Conservation (phyloP, 1,284 basidiomycete genomes). For the Mycena sp. region DNA sequence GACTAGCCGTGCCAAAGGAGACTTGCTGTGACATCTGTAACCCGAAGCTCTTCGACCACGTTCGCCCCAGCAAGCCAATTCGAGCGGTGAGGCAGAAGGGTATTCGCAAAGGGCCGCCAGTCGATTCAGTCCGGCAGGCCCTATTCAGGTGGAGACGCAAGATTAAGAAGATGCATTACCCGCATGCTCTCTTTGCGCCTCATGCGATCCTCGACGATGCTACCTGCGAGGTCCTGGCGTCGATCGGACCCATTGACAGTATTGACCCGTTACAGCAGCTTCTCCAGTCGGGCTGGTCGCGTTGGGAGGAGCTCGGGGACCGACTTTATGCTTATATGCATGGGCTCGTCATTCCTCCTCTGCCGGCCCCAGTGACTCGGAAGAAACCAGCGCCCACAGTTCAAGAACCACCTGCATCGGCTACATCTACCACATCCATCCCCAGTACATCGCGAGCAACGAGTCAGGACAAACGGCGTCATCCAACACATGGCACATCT, state of each 20-base stretch:
- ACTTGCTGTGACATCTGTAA: background rate
- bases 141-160: background rate
- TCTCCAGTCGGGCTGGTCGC: slow-evolving; percentile 2
- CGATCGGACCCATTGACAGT: slow-evolving; percentile 2
- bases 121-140: background rate
- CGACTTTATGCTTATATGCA: slow-evolving; percentile 4
- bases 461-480: too few relatives aligned
- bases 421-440: too few relatives aligned
- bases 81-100: background rate
- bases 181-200: background rate
- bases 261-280: background rate
- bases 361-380: background rate
- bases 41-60: background rate
- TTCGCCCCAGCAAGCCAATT: background rate
- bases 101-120: background rate
- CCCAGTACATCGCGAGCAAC: too few relatives aligned
- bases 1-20: background rate
- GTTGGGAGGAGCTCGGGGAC: background rate
- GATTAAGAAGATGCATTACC: too few relatives aligned
- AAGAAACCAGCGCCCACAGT: too few relatives aligned
- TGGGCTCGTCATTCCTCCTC: background rate
- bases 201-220: background rate
- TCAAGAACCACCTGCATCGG: too few relatives aligned
- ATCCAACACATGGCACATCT: too few relatives aligned
- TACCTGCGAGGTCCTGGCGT: background rate